Evolutionary conservation across 257 asterid genomes (phyloP).

Genomic region (Rehmannia glutinosa): DNA sequence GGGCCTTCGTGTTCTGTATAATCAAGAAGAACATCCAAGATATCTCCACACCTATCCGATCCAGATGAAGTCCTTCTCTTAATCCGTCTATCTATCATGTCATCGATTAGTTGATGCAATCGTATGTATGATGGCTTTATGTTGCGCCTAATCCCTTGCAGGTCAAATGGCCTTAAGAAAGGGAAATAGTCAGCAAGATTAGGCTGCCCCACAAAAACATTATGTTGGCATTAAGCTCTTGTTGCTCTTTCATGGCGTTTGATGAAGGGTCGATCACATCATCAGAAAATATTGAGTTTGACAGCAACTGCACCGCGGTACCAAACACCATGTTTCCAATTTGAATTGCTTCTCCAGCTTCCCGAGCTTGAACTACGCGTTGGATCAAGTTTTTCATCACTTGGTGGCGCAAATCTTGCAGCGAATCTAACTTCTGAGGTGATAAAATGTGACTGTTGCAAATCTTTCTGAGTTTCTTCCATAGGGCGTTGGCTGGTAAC

Average conservation of each 20-base stretch:
- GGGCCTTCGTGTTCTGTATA: not conserved
- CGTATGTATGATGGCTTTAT: not conserved
- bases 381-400: slow-evolving; percentile 15
- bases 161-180: slow-evolving; percentile 1
- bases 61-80: not conserved
- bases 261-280: too few species aligned
- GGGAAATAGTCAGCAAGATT: not conserved
- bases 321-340: too few species aligned
- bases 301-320: too few species aligned
- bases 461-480: slow-evolving; percentile 22
- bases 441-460: slow-evolving; percentile 20
- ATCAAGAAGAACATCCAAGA: slow-evolving; percentile 11
- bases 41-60: not conserved
- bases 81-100: not conserved
- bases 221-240: too few species aligned
- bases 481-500: slow-evolving; percentile 17
- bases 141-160: not conserved
- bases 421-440: slow-evolving; percentile 8
- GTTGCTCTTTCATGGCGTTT: too few species aligned
- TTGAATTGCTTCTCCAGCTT: not conserved
- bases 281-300: too few species aligned
- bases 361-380: not conserved
- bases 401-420: slow-evolving; percentile 14
- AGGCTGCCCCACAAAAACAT: too few species aligned
- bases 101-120: not conserved